Evolutionary conservation across 345 rosid genomes (phyloP).

Genomic region (Gossypium arboreum): DNA sequence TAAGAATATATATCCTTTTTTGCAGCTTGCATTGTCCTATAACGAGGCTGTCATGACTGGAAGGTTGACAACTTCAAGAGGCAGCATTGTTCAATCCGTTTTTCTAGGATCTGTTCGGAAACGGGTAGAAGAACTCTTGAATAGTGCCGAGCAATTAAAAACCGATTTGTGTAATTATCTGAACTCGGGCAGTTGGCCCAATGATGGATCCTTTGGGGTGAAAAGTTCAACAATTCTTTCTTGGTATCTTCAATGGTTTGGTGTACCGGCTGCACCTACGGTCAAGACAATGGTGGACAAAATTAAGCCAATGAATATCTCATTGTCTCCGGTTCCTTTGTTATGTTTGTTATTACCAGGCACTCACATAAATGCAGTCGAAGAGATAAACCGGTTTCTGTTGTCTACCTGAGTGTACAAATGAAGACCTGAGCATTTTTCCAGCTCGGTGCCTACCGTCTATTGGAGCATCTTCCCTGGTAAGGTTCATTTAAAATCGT

Average conservation of each 20-base stretch:
- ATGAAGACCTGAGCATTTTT: conserved; percentile 5
- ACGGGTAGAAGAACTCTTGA: conserved; percentile 65
- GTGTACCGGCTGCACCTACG: conserved; percentile 56
- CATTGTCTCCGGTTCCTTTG: conserved; percentile 34
- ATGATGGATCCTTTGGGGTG: conserved; percentile 22
- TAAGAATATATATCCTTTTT: background rate
- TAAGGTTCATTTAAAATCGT: background rate
- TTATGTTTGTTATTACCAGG: conserved; percentile 65
- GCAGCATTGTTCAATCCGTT: conserved; percentile 64
- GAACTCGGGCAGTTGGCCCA: conserved; percentile 63
- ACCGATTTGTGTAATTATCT: conserved; percentile 43
- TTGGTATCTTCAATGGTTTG: conserved; percentile 83
- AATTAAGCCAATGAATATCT: conserved; percentile 40
- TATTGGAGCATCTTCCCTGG: background rate
- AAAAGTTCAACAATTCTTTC: conserved; percentile 19
- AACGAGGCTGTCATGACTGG: conserved; percentile 68
- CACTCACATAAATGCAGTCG: conserved; percentile 48
- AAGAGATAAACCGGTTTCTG: conserved; percentile 47
- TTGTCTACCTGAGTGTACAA: conserved; percentile 8
- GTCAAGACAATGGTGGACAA: conserved; percentile 43
- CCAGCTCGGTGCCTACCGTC: background rate
- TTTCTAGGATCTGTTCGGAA: conserved; percentile 65
- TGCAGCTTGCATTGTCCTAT: conserved; percentile 80
- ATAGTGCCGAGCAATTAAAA: conserved; percentile 34
- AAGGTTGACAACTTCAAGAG: conserved; percentile 51